A percentile compares a stretch with the other conserved stretches of the same genome.
Evolutionary conservation across 805 yeast genomes (phyloP).

Genomic region (Osmozyma mogii): DNA sequence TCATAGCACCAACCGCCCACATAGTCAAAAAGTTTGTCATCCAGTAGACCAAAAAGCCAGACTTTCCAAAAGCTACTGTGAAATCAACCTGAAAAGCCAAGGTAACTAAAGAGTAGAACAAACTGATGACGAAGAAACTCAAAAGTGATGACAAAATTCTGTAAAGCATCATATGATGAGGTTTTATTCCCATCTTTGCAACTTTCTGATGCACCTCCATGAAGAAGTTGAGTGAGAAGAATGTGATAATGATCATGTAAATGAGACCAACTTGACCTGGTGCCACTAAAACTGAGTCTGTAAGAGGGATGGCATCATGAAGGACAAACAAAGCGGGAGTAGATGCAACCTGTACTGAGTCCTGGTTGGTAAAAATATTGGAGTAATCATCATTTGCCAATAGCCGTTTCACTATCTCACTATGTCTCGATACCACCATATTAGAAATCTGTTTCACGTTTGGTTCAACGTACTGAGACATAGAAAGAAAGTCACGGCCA

Average conservation of each 20-base stretch:
- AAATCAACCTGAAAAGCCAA: conserved; percentile 63
- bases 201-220: conserved; percentile 43
- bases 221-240: conserved; percentile 63
- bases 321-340: conserved; percentile 27
- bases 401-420: conserved; percentile 13
- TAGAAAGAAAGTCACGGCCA: conserved; percentile 51
- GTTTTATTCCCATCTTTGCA: conserved; percentile 35
- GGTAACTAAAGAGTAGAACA: conserved; percentile 52
- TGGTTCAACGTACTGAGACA: conserved; percentile 36
- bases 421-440: conserved; percentile 19
- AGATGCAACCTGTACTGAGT: conserved; percentile 16
- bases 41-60: conserved; percentile 74
- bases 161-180: conserved; percentile 41
- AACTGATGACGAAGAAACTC: conserved; percentile 49
- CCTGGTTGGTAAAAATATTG: conserved; percentile 6
- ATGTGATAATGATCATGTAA: conserved; percentile 61
- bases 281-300: conserved; percentile 46
- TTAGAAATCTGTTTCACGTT: conserved; percentile 30
- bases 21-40: conserved; percentile 57
- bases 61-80: conserved; percentile 48
- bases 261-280: conserved; percentile 73
- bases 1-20: conserved; percentile 71
- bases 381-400: conserved; percentile 10
- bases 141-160: conserved; percentile 43
- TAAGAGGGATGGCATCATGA: conserved; percentile 44